phyloP scores from a whole-genome alignment of 1,284 basidiomycete species.

The Ceratobasidium sp. region DNA sequence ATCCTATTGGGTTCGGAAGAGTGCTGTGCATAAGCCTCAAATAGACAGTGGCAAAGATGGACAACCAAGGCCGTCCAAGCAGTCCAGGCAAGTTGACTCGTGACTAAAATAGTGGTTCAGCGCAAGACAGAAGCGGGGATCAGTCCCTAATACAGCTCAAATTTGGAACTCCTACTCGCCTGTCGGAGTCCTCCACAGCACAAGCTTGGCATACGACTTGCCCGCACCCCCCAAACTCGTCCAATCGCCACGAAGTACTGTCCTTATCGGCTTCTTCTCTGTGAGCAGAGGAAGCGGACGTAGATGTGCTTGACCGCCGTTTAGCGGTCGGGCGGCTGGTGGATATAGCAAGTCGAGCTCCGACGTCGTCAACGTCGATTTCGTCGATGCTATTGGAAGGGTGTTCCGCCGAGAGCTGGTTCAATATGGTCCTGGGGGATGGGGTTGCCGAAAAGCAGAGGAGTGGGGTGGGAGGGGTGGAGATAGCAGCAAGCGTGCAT shows the following conservation, averaged over 20 bases:
- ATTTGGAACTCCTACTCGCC: constrained; percentile 1
- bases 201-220: constrained; percentile 31
- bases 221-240: constrained; percentile 20
- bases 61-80: constrained; percentile 28
- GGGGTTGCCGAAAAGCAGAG: constrained; percentile 37
- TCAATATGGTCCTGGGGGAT: constrained; percentile 15
- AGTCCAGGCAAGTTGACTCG: constrained; percentile 37
- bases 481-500: constrained; percentile 28
- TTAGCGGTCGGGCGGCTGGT: constrained; percentile 8
- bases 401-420: not conserved
- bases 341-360: not conserved
- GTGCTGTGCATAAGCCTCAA: not conserved
- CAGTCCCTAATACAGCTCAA: not conserved
- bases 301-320: constrained; percentile 12
- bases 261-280: not conserved
- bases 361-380: constrained; percentile 19
- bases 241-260: constrained; percentile 19
- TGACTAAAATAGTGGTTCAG: constrained; percentile 33
- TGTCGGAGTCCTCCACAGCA: constrained; percentile 29
- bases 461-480: constrained; percentile 36
- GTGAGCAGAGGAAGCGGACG: not conserved
- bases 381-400: constrained; percentile 4
- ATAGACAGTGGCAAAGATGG: not conserved
- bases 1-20: too few species aligned
- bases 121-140: not conserved